Base-by-base conservation (phyloP, 257 asterid species). In the Capsicum pubescens region DNA sequence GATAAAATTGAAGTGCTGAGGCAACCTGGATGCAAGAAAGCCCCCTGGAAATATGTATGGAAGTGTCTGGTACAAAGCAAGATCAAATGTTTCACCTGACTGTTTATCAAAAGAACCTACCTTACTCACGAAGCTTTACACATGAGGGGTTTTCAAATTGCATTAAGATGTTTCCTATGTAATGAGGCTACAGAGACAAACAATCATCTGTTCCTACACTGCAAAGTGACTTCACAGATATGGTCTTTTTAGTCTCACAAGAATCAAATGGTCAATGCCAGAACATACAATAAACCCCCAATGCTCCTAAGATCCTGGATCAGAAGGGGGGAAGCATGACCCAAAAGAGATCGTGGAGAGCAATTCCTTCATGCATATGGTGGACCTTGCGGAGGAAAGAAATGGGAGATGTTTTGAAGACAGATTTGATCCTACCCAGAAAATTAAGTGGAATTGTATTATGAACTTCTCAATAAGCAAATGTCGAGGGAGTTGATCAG, bases 371-470 rank as follows among this genome's bases (percentile, higher is more conserved):
- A 19, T 61, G 39, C 15, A 21, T 61, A 61, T 61, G 68, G 68
- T 19, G 68, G 39, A 61, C 26, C 19, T 19, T 19, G 68, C 19
- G 68, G 68, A 61, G 36, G 15, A 35, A 19, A 21, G 21, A 9
- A 19, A 61, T 61, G 68, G 68, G 39, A 19, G 36, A 35, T 42
- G 68, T 61, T 61, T 61, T 61, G 68, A 61, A 61, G 68, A 61
- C 19, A 19, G 68, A 42, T 61, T 61, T 61, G 9, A 61, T 61
- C 68, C 36, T 61, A 19, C 68, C 68, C 68, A 6, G 68, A 61
- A 61, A 61, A 61, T 61, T 61, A 61, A 61, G 68, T 61, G 68
- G 15, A 61, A 61, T 39, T 61, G 68, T 61, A 61, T 61, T 9
- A 9, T 61, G 15, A 61, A n/a, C 68, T 61, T 19, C 7, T 9